These are phyloP conservation scores for Claviceps capensis DNA, from an alignment of 2,329 filamentous ascomycete species.

Conservation along the genomic window DNA sequence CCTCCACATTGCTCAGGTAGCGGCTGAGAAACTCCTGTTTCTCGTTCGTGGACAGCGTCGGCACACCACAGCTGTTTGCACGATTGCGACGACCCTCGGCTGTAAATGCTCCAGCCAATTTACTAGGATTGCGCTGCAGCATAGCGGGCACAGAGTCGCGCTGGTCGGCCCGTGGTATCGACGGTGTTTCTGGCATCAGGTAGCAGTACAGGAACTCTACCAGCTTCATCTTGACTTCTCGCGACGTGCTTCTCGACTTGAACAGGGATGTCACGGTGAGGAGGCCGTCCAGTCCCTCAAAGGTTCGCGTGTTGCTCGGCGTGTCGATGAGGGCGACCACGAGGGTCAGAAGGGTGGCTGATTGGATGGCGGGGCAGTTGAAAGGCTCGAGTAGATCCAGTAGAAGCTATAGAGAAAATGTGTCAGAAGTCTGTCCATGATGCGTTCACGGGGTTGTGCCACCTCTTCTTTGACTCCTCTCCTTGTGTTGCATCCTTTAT, in stretches of 20 bases:
- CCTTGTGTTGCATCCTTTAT: neutral
- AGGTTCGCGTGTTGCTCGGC: constrained; percentile 78
- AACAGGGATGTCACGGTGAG: constrained; percentile 86
- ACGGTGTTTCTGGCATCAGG: constrained; percentile 77
- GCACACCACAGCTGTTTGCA: constrained; percentile 22
- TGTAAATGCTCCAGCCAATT: constrained; percentile 44
- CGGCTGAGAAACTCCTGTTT: constrained; percentile 68
- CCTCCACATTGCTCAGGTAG: constrained; percentile 71
- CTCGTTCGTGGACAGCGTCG: constrained; percentile 57
- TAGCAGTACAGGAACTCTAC: constrained; percentile 98
- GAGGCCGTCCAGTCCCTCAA: constrained; percentile 83
- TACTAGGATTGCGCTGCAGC: constrained; percentile 55
- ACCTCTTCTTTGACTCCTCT: neutral
- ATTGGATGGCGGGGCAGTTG: constrained; percentile 87
- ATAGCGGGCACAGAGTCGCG: constrained; percentile 34
- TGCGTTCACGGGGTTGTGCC: neutral
- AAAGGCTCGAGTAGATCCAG: constrained; percentile 87
- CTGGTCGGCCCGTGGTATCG: constrained; percentile 35
- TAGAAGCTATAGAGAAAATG: constrained; percentile 44
- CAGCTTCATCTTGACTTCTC: constrained; percentile 89
- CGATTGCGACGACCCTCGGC: constrained; percentile 19
- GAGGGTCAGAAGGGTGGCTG: constrained; percentile 75
- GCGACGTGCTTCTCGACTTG: constrained; percentile 71
- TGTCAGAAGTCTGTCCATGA: neutral
- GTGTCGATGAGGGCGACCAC: constrained; percentile 79